These are phyloP conservation scores for Fusarium bactridioides DNA, from an alignment of 2,329 filamentous ascomycete species.

Conservation along the genomic window DNA sequence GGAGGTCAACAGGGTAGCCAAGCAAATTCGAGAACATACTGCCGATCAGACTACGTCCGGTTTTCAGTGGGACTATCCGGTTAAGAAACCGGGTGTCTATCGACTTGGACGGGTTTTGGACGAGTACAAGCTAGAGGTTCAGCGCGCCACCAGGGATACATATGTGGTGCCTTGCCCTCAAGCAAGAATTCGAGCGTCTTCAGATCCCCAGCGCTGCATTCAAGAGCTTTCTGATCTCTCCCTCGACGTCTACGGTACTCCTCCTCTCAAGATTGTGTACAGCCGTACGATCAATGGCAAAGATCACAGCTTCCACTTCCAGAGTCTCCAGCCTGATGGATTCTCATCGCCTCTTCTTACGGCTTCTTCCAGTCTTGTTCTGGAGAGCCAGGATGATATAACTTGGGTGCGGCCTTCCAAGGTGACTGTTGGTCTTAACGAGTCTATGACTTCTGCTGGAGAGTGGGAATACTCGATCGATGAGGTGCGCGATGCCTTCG, in stretches of 20 bases:
- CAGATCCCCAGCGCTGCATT: conserved; percentile 76
- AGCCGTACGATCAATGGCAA: conserved; percentile 86
- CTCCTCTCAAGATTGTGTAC: conserved; percentile 92
- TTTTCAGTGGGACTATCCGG: conserved; percentile 73
- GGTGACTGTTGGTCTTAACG: conserved; percentile 85
- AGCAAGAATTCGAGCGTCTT: conserved; percentile 70
- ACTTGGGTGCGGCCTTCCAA: conserved; percentile 82
- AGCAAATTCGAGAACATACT: conserved; percentile 70
- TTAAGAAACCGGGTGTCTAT: conserved; percentile 91
- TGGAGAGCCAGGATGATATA: conserved; percentile 71
- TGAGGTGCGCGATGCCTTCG: conserved; percentile 89
- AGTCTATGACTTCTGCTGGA: conserved; percentile 81
- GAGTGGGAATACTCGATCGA: conserved; percentile 91
- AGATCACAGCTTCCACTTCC: conserved; percentile 85
- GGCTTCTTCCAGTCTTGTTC: conserved; percentile 65
- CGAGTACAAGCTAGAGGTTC: conserved; percentile 92
- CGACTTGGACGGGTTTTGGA: conserved; percentile 85
- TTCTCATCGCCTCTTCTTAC: conserved; percentile 79
- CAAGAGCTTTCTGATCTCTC: conserved; percentile 88
- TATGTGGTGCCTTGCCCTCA: conserved; percentile 87
- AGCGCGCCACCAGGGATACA: conserved; percentile 76
- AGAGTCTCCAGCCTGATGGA: conserved; percentile 91
- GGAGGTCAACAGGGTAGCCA: conserved; percentile 78
- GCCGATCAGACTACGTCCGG: conserved; percentile 68
- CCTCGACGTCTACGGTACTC: conserved; percentile 85